These are phyloP conservation scores for Fraxinus pennsylvanica DNA, from an alignment of 257 asterid species.

Conservation along the genomic window DNA sequence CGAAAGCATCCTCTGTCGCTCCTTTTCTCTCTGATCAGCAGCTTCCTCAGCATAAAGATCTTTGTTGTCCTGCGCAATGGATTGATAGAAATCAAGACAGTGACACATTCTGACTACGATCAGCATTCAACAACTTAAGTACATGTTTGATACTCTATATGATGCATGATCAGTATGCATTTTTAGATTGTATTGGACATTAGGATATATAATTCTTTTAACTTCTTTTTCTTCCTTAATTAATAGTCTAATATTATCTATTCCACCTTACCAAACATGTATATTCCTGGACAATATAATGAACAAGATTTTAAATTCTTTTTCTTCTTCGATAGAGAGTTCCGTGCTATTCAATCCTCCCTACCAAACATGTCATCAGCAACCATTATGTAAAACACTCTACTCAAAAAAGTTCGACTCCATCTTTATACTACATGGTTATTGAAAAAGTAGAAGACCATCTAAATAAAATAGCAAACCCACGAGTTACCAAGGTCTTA, in stretches of 20 bases:
- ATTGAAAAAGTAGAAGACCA: neutral
- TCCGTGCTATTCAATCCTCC: neutral
- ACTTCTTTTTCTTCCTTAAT: no score
- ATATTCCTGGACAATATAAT: no score
- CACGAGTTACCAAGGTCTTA: neutral
- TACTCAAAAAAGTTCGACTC: neutral
- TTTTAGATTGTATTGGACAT: no score
- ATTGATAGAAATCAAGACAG: neutral
- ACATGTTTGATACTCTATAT: neutral
- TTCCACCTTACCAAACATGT: neutral
- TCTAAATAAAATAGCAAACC: neutral
- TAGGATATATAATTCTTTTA: no score
- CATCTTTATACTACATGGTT: neutral
- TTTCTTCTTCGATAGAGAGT: no score
- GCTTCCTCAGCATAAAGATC: slow-evolving; percentile 95
- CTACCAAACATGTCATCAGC: neutral
- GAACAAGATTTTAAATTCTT: no score
- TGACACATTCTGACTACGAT: neutral
- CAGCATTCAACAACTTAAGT: neutral
- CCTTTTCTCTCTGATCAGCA: slow-evolving; percentile 85
- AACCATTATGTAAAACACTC: neutral
- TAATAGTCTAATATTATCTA: no score
- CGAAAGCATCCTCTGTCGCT: slow-evolving; percentile 79
- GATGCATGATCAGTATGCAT: neutral
- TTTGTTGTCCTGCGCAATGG: slow-evolving; percentile 77